Evolutionary conservation across 176 grass and related monocot species (phyloP).

Genomic region (Bromus sterilis): DNA sequence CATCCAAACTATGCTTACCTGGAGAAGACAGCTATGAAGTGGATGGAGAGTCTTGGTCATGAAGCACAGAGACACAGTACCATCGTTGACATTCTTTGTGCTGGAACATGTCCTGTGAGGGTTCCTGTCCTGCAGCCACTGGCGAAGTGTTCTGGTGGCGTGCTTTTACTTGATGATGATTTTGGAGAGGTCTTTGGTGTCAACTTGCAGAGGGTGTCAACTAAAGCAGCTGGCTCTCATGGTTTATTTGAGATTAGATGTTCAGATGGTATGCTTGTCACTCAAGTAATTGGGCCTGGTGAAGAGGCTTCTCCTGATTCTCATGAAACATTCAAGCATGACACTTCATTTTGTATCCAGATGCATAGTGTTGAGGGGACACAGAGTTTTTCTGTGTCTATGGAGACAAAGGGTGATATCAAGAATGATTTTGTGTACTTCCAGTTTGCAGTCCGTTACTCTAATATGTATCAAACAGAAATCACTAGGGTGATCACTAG

Average conservation of each 20-base stretch:
- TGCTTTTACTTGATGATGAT: conserved; percentile 96
- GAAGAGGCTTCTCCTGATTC: conserved; percentile 86
- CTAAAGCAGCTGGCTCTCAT: conserved; percentile 74
- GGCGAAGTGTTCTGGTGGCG: conserved; percentile 85
- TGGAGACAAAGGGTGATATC: conserved; percentile 84
- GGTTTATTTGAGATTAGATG: conserved; percentile 92
- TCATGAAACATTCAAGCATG: conserved; percentile 92
- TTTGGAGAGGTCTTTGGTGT: conserved; percentile 99
- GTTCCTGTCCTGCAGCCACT: conserved; percentile 78
- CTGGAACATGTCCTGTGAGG: conserved; percentile 83
- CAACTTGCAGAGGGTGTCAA: conserved; percentile 88
- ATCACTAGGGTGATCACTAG: conserved; percentile 80
- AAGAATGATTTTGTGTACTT: conserved; percentile 86
- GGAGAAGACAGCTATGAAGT: conserved; percentile 81
- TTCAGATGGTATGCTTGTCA: conserved; percentile 88
- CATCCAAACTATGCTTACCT: conserved; percentile 98
- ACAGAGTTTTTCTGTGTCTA: conserved; percentile 89
- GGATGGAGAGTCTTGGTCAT: conserved; percentile 86
- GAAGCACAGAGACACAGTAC: conserved; percentile 76
- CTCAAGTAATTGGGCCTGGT: conserved; percentile 94
- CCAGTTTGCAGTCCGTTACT: conserved; percentile 85
- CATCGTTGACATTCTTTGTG: conserved; percentile 84
- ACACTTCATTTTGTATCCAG: conserved; percentile 78
- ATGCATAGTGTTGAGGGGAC: conserved; percentile 93
- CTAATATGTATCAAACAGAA: conserved; percentile 81